Conservation (phyloP, 2,329 filamentous ascomycete species). For the Neobulgaria alba region DNA sequence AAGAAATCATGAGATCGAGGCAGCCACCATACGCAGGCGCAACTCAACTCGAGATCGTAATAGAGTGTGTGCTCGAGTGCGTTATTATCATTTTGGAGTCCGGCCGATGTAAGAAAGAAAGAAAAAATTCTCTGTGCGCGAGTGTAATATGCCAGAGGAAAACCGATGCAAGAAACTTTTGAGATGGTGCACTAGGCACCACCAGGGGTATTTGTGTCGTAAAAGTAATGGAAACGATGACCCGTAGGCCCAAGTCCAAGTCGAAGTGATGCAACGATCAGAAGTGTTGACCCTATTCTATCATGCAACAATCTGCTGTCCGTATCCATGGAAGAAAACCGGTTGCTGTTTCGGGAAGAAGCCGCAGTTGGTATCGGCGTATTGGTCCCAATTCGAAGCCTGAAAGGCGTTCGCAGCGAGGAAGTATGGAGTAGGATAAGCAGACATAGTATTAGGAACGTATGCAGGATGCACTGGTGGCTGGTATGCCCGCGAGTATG, state of each 20-base stretch:
- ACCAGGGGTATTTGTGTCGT: constrained; percentile 14
- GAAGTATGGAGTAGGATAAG: constrained; percentile 40
- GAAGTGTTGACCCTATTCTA: no score
- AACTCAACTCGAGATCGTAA: constrained; percentile 31
- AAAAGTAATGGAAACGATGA: background rate
- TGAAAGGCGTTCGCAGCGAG: background rate
- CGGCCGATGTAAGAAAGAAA: no score
- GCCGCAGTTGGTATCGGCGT: no score
- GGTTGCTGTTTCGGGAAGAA: no score
- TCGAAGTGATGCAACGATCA: constrained; percentile 2
- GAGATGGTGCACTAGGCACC: constrained; percentile 20
- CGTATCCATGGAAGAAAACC: constrained; percentile 27
- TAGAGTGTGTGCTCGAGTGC: constrained; percentile 17
- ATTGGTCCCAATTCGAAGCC: background rate
- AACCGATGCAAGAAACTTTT: constrained; percentile 27
- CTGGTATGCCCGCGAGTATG: constrained; percentile 13
- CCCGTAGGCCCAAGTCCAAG: background rate
- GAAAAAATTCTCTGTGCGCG: no score
- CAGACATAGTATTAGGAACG: constrained; percentile 36
- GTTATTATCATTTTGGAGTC: constrained; percentile 23
- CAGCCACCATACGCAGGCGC: constrained; percentile 25
- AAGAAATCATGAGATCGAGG: constrained; percentile 31
- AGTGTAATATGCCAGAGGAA: constrained; percentile 25
- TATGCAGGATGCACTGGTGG: constrained; percentile 27
- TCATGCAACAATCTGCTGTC: constrained; percentile 38